Base-by-base conservation (phyloP, 257 asterid species). In the Capsicum baccatum region DNA sequence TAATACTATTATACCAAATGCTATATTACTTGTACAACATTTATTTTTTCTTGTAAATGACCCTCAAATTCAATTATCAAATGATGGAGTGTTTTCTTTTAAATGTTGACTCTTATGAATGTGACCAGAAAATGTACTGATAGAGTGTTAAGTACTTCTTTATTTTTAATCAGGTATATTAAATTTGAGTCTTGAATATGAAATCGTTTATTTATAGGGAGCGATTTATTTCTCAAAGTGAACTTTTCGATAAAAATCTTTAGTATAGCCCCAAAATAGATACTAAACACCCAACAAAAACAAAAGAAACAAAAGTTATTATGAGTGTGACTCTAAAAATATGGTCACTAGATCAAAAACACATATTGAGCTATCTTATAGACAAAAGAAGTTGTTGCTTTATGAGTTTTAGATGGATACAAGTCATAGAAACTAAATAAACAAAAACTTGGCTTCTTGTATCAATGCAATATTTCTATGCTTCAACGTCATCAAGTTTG, bases 241-340 rank as follows among this genome's bases (percentile, higher is more conserved):
- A 0, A 12, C 39, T 6, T 66, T 3, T 6, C 0, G 0, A 35
- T 6, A 1, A 0, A 1, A 21, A 64, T 6, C 1, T 1, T 33
- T 66, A 13, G 6, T 13, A 2, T 4, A 13, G 5, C 3, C 42
- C 2, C 0, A 6, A 13, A 66, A 33, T 0, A 0, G 14, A 33
- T 13, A 33, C 0, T 1, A 3, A 5, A 33, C 15, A 9, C 0
- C n/a, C 0, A 15, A 0, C 6, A 0, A 6, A 2, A 0, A 66
- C 48, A 2, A 13, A 21, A 33, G 33, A 66, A 56, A 21, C 33
- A 6, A 14, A 26, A 13, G 35, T 13, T 15, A 14, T 7, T 50
- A 9, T 50, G 19, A 48, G 19, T 48, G 37, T 44, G 44, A 73
- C 59, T 73, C 33, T 2, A n/a, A 73, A 52, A 19, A 76, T 13